Percentiles rank a stretch among this genome's conserved stretches.
phyloP scores from a whole-genome alignment of 108 stramenopile species.

The Cyclotella kingstonii region DNA sequence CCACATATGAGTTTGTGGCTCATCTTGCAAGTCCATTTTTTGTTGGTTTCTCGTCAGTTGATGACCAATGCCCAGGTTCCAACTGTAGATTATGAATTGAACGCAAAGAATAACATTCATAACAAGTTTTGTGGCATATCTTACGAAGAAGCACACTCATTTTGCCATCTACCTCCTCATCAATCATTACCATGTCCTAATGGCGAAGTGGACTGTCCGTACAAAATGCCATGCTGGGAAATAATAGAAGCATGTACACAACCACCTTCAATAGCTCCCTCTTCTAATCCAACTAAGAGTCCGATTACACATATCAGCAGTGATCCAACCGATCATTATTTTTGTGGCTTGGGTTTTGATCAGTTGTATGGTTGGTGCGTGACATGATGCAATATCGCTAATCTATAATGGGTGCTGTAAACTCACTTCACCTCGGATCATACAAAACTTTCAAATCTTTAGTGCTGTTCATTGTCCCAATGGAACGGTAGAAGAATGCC shows the following conservation, averaged over 20 bases:
- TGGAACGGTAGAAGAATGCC: constrained; percentile 16
- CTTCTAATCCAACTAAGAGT: not conserved
- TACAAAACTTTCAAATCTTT: too few relatives aligned
- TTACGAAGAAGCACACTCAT: constrained; percentile 20
- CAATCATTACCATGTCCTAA: constrained; percentile 26
- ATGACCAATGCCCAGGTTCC: not conserved
- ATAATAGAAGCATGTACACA: constrained; percentile 19
- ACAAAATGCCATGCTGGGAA: constrained; percentile 25
- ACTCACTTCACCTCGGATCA: not conserved
- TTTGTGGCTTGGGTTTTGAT: constrained; percentile 37
- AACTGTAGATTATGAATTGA: constrained; percentile 1
- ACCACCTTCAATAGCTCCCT: constrained; percentile 12
- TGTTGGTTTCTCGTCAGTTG: not conserved
- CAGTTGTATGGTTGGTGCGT: constrained; percentile 37
- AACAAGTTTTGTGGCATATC: constrained; percentile 30
- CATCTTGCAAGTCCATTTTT: not conserved
- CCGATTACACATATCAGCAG: constrained; percentile 13
- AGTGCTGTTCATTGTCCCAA: constrained; percentile 26
- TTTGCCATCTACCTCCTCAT: constrained; percentile 26
- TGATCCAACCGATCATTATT: constrained; percentile 26
- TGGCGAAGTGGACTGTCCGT: constrained; percentile 30
- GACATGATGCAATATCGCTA: not conserved
- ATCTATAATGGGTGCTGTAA: not conserved
- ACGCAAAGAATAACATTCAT: constrained; percentile 14
- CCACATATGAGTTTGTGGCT: too few relatives aligned